A percentile compares a stretch with the other conserved stretches of the same genome.
Evolutionary conservation across 2,329 filamentous ascomycete genomes (phyloP).

Genomic region (Fusarium nematophilum): DNA sequence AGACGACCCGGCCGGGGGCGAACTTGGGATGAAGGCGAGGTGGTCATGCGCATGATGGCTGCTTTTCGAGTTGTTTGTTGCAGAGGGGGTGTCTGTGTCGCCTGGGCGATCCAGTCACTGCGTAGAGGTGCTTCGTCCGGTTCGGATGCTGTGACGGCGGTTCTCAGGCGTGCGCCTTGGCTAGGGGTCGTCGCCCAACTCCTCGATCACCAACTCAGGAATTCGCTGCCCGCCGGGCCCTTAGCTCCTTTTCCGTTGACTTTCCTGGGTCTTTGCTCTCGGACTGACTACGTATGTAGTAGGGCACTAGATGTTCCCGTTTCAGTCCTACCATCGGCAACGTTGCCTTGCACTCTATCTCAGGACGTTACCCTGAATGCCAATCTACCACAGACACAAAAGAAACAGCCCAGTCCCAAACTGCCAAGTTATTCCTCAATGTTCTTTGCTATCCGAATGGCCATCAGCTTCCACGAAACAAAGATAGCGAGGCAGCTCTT

Average conservation of each 20-base stretch:
- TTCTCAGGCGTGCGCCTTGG: constrained; percentile 8
- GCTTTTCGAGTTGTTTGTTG: constrained; percentile 3
- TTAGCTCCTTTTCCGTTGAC: too few relatives aligned
- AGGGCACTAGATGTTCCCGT: neutral
- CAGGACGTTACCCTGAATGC: neutral
- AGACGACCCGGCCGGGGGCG: constrained; percentile 13
- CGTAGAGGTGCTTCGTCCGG: neutral
- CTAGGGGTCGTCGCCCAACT: neutral
- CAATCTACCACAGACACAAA: constrained; percentile 1
- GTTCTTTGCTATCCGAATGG: neutral
- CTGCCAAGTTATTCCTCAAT: neutral
- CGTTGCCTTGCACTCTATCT: constrained; percentile 3
- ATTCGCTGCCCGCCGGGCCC: neutral
- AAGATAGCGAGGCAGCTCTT: neutral
- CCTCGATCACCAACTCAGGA: too few relatives aligned
- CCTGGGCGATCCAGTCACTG: constrained; percentile 13
- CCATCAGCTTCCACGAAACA: constrained; percentile 12
- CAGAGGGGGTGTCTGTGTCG: constrained; percentile 14
- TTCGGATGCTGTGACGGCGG: constrained; percentile 21
- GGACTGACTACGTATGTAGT: too few relatives aligned
- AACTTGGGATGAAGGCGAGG: constrained; percentile 1
- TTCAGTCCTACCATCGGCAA: constrained; percentile 4
- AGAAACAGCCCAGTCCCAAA: neutral
- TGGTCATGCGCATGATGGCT: constrained; percentile 13
- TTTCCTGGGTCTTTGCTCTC: too few relatives aligned